Conservation (phyloP, 495 filamentous ascomycete species). For the Opeltia flavorubescens region DNA sequence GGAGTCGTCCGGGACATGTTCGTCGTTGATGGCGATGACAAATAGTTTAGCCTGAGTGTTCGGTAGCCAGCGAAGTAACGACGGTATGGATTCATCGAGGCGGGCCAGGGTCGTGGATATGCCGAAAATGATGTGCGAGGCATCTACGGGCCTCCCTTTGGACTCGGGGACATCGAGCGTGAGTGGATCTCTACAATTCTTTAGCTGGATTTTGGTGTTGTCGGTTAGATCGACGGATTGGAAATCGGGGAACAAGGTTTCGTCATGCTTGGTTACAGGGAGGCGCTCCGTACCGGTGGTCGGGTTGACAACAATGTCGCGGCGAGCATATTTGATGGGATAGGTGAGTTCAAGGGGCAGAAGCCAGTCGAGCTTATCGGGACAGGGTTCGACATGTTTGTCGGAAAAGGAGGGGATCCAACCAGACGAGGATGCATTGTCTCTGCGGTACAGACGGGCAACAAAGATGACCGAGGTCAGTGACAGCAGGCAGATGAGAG, state of each 20-base stretch:
- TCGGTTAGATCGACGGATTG: slow-evolving; percentile 33
- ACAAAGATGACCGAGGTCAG: background rate
- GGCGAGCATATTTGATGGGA: slow-evolving; percentile 14
- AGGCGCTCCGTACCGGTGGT: slow-evolving; percentile 3
- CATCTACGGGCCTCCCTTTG: slow-evolving; percentile 29
- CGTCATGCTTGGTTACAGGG: slow-evolving; percentile 18
- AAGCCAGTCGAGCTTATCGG: slow-evolving; percentile 14
- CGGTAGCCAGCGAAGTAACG: slow-evolving; percentile 35
- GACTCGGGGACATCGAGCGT: slow-evolving; percentile 33
- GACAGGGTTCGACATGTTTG: slow-evolving; percentile 4
- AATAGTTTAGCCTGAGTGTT: slow-evolving; percentile 35
- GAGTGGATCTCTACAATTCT: slow-evolving; percentile 28
- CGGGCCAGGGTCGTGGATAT: slow-evolving; percentile 36
- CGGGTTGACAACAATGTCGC: slow-evolving; percentile 13
- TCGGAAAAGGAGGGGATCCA: background rate
- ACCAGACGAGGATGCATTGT: background rate
- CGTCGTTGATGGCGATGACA: slow-evolving; percentile 33
- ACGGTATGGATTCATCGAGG: slow-evolving; percentile 32
- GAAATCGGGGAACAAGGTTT: slow-evolving; percentile 30
- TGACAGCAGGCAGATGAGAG: slow-evolving; percentile 1
- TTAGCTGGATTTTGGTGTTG: slow-evolving; percentile 21
- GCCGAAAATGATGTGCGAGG: slow-evolving; percentile 36
- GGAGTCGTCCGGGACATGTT: slow-evolving; percentile 9
- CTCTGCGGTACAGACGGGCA: background rate
- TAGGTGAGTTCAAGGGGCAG: slow-evolving; percentile 9